phyloP scores from a whole-genome alignment of 306 rosid genomes.

The Alnus rubra region DNA sequence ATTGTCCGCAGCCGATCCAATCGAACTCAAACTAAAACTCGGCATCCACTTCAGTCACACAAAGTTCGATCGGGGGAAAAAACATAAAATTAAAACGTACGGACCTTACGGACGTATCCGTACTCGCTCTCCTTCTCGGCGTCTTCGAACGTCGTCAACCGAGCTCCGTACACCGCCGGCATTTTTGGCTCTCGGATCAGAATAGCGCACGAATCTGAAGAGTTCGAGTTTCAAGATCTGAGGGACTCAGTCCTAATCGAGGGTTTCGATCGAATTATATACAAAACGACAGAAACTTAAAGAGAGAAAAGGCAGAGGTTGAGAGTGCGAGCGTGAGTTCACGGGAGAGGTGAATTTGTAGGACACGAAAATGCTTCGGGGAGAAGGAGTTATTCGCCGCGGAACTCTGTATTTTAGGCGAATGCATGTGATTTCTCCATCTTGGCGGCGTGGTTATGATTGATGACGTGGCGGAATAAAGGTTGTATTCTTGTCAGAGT shows the following conservation, averaged over 20 bases:
- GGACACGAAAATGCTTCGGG: slow-evolving; percentile 3
- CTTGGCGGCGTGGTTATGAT: not conserved
- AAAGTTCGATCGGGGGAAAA: not conserved
- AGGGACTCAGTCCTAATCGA: slow-evolving; percentile 24
- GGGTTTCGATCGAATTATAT: slow-evolving; percentile 33
- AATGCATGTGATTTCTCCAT: not conserved
- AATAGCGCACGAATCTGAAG: slow-evolving; percentile 26
- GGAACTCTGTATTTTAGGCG: not conserved
- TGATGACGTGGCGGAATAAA: too few relatives aligned
- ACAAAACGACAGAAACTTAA: slow-evolving; percentile 3
- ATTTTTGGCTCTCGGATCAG: slow-evolving; percentile 54
- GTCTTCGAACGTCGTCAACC: slow-evolving; percentile 93
- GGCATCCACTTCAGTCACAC: not conserved
- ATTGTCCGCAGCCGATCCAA: not conserved
- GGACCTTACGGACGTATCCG: slow-evolving; percentile 97
- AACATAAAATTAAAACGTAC: not conserved
- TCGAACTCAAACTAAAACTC: not conserved
- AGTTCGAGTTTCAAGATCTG: slow-evolving; percentile 19
- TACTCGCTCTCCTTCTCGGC: slow-evolving; percentile 98
- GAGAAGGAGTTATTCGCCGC: not conserved
- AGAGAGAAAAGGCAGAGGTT: not conserved
- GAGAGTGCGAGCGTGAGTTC: slow-evolving; percentile 13
- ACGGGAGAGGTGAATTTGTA: slow-evolving; percentile 9
- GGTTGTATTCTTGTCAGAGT: not conserved
- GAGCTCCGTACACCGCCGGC: slow-evolving; percentile 92